Base-by-base conservation (phyloP, 1,139 yeast species). In the Debaryomycetaceae sp. region DNA sequence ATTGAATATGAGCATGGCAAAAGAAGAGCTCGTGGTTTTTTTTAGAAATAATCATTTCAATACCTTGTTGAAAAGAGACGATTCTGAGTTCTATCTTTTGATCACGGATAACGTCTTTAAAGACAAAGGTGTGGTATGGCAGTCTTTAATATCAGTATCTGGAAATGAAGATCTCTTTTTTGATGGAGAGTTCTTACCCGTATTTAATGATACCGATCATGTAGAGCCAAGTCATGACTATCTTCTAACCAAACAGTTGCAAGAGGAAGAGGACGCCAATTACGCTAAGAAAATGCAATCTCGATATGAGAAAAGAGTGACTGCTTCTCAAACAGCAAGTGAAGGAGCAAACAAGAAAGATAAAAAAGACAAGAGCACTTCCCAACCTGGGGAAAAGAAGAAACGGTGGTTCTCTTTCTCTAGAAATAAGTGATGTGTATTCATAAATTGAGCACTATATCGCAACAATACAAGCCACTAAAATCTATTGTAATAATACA, bases 11-110 rank as follows among this genome's bases (percentile, higher is more conserved):
- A 72, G 75, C 22, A 65, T 82, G 33, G 49, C 47, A 1, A 45
- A 53, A 5, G 69, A 66, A 41, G 67, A 68, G 37, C 72, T 85
- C 49, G 75, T 82, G 1, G 80, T 90, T 0, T 76, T 90, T 47
- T 90, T 90, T 68, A 72, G 96, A 55, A 90, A 90, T 62, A 88
- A 89, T 62, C 97, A 89, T 62, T 90, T 87, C 63, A 78, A 80
- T 47, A 86, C 96, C 0, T 63, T 89, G 11, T 77, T 77, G 58
- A 86, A 85, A 57, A 72, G 72, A 41, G 59, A 64, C 39, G 63
- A 72, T 50, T 62, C 69, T 43, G 76, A 75, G 54, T 63, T 88
- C 46, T 81, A 80, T 62, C 59, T 81, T 4, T 63, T 90, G 39
- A 81, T 88, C 6, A 87, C 95, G 3, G 97, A 90, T 60, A 68